A percentile compares a stretch with the other conserved stretches of the same genome.
Conservation (phyloP, 306 rosid genomes). For the Citrullus colocynthis region DNA sequence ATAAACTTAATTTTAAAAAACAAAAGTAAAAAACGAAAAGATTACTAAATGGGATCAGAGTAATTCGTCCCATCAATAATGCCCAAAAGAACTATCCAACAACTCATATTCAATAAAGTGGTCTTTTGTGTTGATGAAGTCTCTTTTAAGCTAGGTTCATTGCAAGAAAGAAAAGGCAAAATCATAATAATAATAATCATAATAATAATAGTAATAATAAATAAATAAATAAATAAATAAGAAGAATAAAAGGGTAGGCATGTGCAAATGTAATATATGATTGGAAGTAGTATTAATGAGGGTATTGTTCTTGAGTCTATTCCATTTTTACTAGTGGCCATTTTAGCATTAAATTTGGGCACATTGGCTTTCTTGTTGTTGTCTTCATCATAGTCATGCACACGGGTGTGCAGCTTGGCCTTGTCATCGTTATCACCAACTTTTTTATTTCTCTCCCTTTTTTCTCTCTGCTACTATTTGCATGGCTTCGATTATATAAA, state of each 20-base stretch:
- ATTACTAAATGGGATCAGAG: too few relatives aligned
- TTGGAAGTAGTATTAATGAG: background rate
- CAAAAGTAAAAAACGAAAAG: too few relatives aligned
- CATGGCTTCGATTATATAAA: background rate
- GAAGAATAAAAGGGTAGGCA: background rate
- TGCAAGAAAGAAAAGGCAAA: background rate
- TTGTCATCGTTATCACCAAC: background rate
- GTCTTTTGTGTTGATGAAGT: background rate
- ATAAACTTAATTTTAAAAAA: too few relatives aligned
- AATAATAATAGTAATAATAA: too few relatives aligned
- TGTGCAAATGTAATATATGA: background rate
- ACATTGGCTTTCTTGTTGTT: background rate
- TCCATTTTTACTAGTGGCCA: background rate
- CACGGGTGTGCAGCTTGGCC: conserved; percentile 4
- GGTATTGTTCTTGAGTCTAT: background rate
- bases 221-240: background rate
- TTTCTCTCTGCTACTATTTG: background rate
- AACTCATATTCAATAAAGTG: background rate
- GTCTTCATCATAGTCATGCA: background rate
- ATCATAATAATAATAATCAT: too few relatives aligned
- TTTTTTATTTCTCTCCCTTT: background rate
- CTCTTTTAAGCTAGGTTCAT: background rate
- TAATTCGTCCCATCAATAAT: too few relatives aligned
- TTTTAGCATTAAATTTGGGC: background rate
- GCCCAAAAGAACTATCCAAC: background rate